These are phyloP conservation scores for Datura wrightii DNA, from an alignment of 257 asterid genomes.

Conservation along the genomic window DNA sequence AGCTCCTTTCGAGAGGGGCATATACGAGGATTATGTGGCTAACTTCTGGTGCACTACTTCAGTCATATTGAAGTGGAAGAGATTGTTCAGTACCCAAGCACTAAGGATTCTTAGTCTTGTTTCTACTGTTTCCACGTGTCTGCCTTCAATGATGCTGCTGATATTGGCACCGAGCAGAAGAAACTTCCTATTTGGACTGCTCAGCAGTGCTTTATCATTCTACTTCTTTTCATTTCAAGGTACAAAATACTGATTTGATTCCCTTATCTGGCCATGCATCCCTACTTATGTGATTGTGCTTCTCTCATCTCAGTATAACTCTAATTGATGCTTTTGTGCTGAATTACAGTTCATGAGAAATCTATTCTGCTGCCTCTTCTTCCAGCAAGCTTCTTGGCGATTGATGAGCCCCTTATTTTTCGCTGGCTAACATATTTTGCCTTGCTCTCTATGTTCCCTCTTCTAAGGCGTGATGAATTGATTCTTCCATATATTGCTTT, in stretches of 20 bases:
- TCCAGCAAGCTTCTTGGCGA: conserved; percentile 89
- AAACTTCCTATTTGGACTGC: conserved; percentile 79
- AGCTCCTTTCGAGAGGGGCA: conserved; percentile 97
- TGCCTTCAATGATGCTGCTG: conserved; percentile 85
- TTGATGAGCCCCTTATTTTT: conserved; percentile 73
- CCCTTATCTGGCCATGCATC: conserved; percentile 27
- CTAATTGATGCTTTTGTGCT: conserved; percentile 31
- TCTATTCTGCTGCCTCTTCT: conserved; percentile 92
- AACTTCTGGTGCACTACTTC: conserved; percentile 97
- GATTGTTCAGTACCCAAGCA: conserved; percentile 71
- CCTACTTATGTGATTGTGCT: conserved; percentile 28
- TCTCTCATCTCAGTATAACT: conserved; percentile 18
- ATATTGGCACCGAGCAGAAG: conserved; percentile 66
- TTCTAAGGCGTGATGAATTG: conserved; percentile 75
- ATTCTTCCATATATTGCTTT: conserved; percentile 69
- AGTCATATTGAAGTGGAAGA: conserved; percentile 84
- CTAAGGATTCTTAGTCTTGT: conserved; percentile 72
- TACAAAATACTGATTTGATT: conserved; percentile 42
- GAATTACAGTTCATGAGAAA: conserved; percentile 82
- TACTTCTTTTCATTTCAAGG: conserved; percentile 99
- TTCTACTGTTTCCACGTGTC: conserved; percentile 74
- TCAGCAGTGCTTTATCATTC: conserved; percentile 81
- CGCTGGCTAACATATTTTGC: conserved; percentile 71
- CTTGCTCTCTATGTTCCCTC: conserved; percentile 93
- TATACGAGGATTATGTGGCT: conserved; percentile 97